Evolutionary conservation across 495 filamentous ascomycete species (phyloP), one percentile per base, ranked within the genome.

Genomic region (Bryoglossum gracile): DNA sequence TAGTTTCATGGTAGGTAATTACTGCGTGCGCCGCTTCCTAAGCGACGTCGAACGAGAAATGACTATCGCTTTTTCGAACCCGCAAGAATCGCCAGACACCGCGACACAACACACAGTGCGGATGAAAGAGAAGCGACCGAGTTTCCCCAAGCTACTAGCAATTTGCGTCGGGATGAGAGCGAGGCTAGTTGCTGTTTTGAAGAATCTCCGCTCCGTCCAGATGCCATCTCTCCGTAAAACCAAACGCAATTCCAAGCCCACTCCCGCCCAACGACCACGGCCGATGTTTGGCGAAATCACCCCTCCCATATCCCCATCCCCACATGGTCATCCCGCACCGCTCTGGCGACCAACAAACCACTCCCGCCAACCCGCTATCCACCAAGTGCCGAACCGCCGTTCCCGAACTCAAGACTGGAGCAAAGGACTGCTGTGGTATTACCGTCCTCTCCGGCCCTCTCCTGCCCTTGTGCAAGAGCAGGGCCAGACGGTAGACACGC

Each of bases 1-100:
- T 21, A 28, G 25, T 4, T 53, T 53, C 28, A 53, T 53, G 50
- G 22, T 53, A 2, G 44, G 50, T 11, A 47, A 47, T 11, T 53
- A 53, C 26, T 42, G 43, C 34, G 43, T 52, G 1, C 21, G 35
- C 1, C 42, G 49, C 16, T 52, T 52, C 43, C 34, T 52, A 1
- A 25, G 33, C 3, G 22, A 43, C 11, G 24, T 39, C 13, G 41
- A 46, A 30, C 22, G 24, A 6, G 24, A 14, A 23, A 30, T 30
- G 26, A 30, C 5, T 13, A 6, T 30, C 6, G 26, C 13, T 30
- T 30, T 30, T 13, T 30, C 26, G 26, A 30, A 30, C 13, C 26
- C 26, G 26, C 26, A 30, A 13, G 26, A 13, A 30, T 13, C 26
- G 26, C 26, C 26, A 30, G 13, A 30, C 26, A 30, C 13, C 13